phyloP scores from a whole-genome alignment of 2,329 filamentous ascomycete species.

The Colletotrichum sansevieriae region DNA sequence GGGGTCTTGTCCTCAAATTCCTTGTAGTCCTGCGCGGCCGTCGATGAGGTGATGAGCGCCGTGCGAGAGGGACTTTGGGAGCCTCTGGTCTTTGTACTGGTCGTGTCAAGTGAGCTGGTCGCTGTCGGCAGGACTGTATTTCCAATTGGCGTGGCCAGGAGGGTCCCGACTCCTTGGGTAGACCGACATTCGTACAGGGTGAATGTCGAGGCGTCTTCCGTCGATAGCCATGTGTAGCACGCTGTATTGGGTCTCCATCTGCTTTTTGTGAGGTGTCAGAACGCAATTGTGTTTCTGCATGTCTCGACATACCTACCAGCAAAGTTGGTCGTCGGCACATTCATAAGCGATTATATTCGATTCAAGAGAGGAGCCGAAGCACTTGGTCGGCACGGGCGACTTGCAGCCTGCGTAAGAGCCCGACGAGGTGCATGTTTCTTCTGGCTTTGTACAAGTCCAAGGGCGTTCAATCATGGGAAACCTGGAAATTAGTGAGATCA shows the following conservation, averaged over 20 bases:
- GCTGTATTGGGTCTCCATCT: not conserved
- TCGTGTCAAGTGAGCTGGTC: not conserved
- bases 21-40: not conserved
- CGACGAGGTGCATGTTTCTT: constrained; percentile 10
- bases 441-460: not conserved
- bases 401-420: constrained; percentile 22
- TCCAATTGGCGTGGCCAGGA: not conserved
- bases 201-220: not conserved
- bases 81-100: not conserved
- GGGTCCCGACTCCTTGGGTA: not conserved
- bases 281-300: not conserved
- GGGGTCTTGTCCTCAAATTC: not conserved
- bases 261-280: not conserved
- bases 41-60: not conserved
- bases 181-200: constrained; percentile 16
- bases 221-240: constrained; percentile 20
- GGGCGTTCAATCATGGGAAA: not conserved
- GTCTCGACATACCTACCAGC: constrained; percentile 10
- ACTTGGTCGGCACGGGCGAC: constrained; percentile 17
- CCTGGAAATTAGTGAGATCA: not conserved
- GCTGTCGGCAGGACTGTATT: not conserved
- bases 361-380: not conserved
- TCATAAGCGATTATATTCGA: not conserved
- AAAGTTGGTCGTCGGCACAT: constrained; percentile 10
- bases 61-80: too few relatives aligned